These are phyloP conservation scores for Gossypium thurberi DNA, from an alignment of 345 rosid species.

Conservation along the genomic window DNA sequence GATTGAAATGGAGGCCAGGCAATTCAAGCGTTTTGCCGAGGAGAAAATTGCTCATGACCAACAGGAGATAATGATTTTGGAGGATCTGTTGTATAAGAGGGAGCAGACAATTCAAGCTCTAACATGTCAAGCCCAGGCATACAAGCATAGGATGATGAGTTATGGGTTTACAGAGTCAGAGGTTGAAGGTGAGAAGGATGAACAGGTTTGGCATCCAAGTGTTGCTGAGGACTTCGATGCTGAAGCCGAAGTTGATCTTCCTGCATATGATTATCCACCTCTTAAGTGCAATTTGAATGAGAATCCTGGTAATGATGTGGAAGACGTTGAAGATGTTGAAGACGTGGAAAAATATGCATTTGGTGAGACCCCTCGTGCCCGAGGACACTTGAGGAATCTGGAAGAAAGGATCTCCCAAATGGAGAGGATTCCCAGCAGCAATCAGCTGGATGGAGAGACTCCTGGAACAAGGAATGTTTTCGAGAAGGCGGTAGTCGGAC, in stretches of 20 bases:
- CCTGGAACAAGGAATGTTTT: conserved; percentile 38
- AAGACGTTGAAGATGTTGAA: conserved; percentile 53
- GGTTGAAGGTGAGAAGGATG: conserved; percentile 51
- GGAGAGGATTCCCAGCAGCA: conserved; percentile 60
- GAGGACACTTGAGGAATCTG: conserved; percentile 58
- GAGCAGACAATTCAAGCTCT: conserved; percentile 83
- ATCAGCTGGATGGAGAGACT: conserved; percentile 41
- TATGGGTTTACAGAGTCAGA: conserved; percentile 72
- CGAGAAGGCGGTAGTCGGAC: conserved; percentile 75
- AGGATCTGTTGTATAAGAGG: conserved; percentile 82
- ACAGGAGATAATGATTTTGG: conserved; percentile 63
- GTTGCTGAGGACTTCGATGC: conserved; percentile 36
- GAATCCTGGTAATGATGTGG: conserved; percentile 45
- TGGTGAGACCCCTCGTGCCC: conserved; percentile 54
- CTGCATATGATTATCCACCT: conserved; percentile 66
- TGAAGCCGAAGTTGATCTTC: conserved; percentile 35
- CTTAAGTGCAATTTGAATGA: conserved; percentile 68
- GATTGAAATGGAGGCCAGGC: conserved; percentile 84
- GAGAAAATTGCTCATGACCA: conserved; percentile 96
- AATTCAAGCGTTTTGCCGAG: conserved; percentile 80
- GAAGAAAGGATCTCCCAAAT: conserved; percentile 67
- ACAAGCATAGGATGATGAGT: conserved; percentile 95
- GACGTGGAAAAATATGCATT: conserved; percentile 72
- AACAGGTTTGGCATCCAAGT: conserved; percentile 33
- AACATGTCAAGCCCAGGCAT: conserved; percentile 79